Conservation (phyloP, 495 filamentous ascomycete genomes). For the Bombardia bombarda region DNA sequence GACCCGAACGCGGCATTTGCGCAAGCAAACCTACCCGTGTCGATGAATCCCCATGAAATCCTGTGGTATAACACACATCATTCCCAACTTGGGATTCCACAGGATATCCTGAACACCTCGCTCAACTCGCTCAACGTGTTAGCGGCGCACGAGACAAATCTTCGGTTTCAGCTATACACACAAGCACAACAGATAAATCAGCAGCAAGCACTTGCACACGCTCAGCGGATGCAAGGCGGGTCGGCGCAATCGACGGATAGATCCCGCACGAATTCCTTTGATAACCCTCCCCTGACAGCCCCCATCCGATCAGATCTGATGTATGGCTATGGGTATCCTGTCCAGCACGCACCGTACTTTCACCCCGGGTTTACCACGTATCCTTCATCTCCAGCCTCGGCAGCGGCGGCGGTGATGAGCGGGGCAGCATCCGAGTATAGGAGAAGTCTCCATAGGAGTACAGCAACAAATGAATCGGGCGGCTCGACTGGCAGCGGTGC, state of each 20-base stretch:
- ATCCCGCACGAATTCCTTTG: conserved; percentile 46
- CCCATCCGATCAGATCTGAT: conserved; percentile 42
- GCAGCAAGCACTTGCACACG: conserved; percentile 36
- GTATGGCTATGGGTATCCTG: conserved; percentile 23
- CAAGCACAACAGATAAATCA: conserved; percentile 39
- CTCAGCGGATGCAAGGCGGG: conserved; percentile 33
- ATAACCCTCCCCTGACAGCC: conserved; percentile 42
- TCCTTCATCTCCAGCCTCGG: conserved; percentile 39
- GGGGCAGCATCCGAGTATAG: conserved; percentile 38
- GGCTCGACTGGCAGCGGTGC: conserved; percentile 31
- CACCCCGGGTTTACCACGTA: conserved; percentile 33
- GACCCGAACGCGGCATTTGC: conserved; percentile 22
- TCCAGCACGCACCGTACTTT: conserved; percentile 18
- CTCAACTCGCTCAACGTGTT: conserved; percentile 29
- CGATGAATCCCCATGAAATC: conserved; percentile 29
- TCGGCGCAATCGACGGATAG: conserved; percentile 29
- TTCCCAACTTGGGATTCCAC: conserved; percentile 27
- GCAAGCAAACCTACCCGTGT: conserved; percentile 10
- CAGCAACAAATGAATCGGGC: conserved; percentile 28
- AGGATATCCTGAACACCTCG: conserved; percentile 35
- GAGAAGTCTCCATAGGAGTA: conserved; percentile 41
- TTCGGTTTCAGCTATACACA: conserved; percentile 39
- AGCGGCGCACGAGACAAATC: conserved; percentile 22
- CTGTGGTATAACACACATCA: conserved; percentile 33
- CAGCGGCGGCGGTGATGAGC: conserved; percentile 25